phyloP scores from a whole-genome alignment of 805 yeast species.

The Saturnispora saitoi region DNA sequence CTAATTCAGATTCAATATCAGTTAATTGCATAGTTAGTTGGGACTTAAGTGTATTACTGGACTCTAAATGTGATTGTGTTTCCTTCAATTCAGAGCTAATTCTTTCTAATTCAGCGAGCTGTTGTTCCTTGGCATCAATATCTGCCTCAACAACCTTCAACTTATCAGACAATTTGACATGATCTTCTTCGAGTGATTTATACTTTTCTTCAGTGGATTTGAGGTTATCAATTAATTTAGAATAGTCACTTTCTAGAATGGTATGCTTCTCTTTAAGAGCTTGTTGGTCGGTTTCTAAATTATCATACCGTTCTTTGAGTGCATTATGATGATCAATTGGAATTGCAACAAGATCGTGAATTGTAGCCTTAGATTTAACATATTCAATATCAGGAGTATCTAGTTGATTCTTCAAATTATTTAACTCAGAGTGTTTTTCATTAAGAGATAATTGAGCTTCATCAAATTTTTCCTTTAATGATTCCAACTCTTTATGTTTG shows the following conservation, averaged over 20 bases:
- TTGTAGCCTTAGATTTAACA: slow-evolving; percentile 12
- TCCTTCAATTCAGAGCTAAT: not conserved
- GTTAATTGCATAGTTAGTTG: not conserved
- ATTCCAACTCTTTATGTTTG: not conserved
- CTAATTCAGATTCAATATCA: not conserved
- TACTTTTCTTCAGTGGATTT: not conserved
- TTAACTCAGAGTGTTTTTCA: not conserved
- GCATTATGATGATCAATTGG: slow-evolving; percentile 9
- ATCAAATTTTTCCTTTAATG: too few species aligned
- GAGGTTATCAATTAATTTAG: not conserved
- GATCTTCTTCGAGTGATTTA: not conserved
- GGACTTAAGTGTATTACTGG: not conserved
- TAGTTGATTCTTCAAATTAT: not conserved
- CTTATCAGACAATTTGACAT: not conserved
- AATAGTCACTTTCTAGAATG: not conserved
- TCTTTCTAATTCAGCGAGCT: not conserved
- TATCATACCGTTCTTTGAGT: slow-evolving; percentile 4
- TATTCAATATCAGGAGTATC: slow-evolving; percentile 12
- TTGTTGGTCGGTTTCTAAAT: not conserved
- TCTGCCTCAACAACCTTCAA: not conserved
- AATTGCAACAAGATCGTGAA: slow-evolving; percentile 12
- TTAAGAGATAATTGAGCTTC: not conserved
- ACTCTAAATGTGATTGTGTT: not conserved
- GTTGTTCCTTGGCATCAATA: not conserved
- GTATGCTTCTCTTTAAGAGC: not conserved